phyloP scores from a whole-genome alignment of 495 filamentous ascomycete species.

The Penicillium longicatenatum region DNA sequence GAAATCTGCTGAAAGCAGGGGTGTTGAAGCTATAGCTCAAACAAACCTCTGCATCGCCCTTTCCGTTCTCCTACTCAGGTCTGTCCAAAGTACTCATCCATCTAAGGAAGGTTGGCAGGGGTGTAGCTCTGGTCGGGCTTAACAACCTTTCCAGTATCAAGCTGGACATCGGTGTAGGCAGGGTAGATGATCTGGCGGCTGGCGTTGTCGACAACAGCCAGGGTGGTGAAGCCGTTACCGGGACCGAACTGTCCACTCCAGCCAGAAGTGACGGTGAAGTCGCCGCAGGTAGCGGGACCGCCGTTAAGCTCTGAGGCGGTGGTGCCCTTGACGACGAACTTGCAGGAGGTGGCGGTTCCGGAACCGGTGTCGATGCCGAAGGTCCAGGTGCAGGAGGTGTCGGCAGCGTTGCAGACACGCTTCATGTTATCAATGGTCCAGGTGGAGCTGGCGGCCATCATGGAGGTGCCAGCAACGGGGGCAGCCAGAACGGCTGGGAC shows the following conservation, averaged over 20 bases:
- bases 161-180: conserved; percentile 49
- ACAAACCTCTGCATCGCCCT: not conserved
- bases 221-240: conserved; percentile 55
- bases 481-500: conserved; percentile 42
- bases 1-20: not conserved
- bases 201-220: conserved; percentile 47
- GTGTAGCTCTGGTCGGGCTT: conserved; percentile 57
- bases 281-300: conserved; percentile 44
- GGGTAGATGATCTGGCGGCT: conserved; percentile 49
- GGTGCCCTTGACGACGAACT: conserved; percentile 42
- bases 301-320: conserved; percentile 39
- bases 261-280: conserved; percentile 51
- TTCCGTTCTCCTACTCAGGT: no score
- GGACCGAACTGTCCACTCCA: conserved; percentile 60
- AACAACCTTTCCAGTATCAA: conserved; percentile 47
- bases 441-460: conserved; percentile 40
- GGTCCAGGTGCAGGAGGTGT: conserved; percentile 50
- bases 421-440: conserved; percentile 53
- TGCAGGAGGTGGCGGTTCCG: conserved; percentile 31
- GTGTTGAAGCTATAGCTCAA: not conserved
- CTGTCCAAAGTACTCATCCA: not conserved
- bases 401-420: conserved; percentile 47
- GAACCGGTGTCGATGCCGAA: conserved; percentile 48
- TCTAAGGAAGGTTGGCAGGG: conserved; percentile 39
- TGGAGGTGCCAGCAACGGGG: conserved; percentile 32